A percentile compares a stretch with the other conserved stretches of the same genome.
Evolutionary conservation across 2,329 filamentous ascomycete genomes (phyloP).

Genomic region (Pseudogymnoascus pannorum): DNA sequence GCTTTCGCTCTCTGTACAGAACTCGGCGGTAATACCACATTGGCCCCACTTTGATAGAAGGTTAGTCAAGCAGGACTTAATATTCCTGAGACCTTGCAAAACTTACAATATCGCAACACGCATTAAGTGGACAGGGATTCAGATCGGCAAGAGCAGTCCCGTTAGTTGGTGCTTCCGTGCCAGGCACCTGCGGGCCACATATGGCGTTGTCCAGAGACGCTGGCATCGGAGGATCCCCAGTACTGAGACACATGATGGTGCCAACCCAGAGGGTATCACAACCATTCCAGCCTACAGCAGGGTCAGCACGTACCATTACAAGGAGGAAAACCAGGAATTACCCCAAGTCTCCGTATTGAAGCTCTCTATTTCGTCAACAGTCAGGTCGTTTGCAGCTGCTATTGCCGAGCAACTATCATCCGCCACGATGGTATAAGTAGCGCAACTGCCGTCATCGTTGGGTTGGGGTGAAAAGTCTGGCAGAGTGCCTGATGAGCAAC

Average conservation of each 20-base stretch:
- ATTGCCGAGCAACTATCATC: conserved; percentile 32
- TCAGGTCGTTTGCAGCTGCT: conserved; percentile 28
- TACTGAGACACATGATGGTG: conserved; percentile 34
- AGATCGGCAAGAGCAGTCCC: conserved; percentile 30
- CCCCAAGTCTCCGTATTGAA: too few species aligned
- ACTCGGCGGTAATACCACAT: conserved; percentile 32
- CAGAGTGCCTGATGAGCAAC: conserved; percentile 27
- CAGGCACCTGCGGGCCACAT: conserved; percentile 40
- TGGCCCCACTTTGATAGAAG: conserved; percentile 33
- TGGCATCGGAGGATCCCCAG: conserved; percentile 36
- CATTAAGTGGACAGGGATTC: conserved; percentile 38
- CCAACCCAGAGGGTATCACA: too few species aligned
- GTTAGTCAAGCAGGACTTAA: too few species aligned
- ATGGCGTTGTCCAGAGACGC: conserved; percentile 30
- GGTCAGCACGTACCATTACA: too few species aligned
- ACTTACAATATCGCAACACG: too few species aligned
- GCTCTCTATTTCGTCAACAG: conserved; percentile 27
- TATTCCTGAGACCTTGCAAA: too few species aligned
- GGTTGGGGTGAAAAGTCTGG: conserved; percentile 29
- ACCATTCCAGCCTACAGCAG: too few species aligned
- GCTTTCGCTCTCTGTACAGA: conserved; percentile 29
- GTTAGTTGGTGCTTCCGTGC: conserved; percentile 29
- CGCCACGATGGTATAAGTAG: conserved; percentile 26
- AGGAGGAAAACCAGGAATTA: too few species aligned
- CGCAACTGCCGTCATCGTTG: conserved; percentile 32